Percentiles rank a stretch among this genome's conserved stretches.
Evolutionary conservation across 345 rosid genomes (phyloP).

Genomic region (Lumnitzera racemosa): DNA sequence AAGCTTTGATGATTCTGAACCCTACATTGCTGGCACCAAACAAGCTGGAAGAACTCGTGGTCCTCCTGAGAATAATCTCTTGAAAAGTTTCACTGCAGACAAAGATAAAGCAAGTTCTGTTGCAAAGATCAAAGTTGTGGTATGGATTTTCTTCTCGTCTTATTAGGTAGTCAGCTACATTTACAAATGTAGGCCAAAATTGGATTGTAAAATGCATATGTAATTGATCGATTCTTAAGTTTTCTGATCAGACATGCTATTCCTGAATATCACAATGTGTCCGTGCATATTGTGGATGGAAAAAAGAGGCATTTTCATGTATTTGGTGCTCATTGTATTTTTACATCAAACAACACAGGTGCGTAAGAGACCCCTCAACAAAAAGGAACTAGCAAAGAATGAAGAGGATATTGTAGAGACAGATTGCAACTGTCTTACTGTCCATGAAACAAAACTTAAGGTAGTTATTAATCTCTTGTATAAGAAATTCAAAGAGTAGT

Average conservation of each 20-base stretch:
- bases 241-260: no score
- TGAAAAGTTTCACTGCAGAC: slow-evolving; percentile 69
- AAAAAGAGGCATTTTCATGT: background rate
- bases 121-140: slow-evolving; percentile 99
- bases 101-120: slow-evolving; percentile 80
- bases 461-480: slow-evolving; percentile 22
- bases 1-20: slow-evolving; percentile 82
- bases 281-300: background rate
- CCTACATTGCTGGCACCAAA: slow-evolving; percentile 43
- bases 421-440: slow-evolving; percentile 59
- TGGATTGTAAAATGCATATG: no score
- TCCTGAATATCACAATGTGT: no score
- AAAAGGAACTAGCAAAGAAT: slow-evolving; percentile 84
- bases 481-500: background rate
- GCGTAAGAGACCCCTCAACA: slow-evolving; percentile 94
- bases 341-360: slow-evolving; percentile 43
- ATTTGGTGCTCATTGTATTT: background rate
- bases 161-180: background rate
- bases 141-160: slow-evolving; percentile 23
- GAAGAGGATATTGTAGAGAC: slow-evolving; percentile 95
- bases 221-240: no score
- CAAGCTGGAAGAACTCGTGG: slow-evolving; percentile 61
- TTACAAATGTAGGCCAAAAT: no score
- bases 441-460: slow-evolving; percentile 95
- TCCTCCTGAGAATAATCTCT: slow-evolving; percentile 56